phyloP scores from a whole-genome alignment of 768 basidiomycete species.

The Hirschioporus abietinus region DNA sequence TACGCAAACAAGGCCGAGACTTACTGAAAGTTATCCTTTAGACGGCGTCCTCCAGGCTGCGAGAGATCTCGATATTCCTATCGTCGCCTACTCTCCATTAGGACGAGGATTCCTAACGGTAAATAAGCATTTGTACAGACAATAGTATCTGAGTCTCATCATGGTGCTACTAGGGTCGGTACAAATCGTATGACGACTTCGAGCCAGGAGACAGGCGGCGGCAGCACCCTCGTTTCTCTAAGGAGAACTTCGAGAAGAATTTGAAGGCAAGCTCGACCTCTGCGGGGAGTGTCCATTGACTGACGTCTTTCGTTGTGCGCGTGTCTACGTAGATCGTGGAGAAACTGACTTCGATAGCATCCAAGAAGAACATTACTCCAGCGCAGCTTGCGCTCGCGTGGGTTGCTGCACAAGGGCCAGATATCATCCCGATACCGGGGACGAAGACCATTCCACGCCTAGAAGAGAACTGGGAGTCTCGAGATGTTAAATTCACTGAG shows the following conservation, averaged over 20 bases:
- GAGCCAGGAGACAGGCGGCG: conserved; percentile 27
- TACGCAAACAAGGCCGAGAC: background rate
- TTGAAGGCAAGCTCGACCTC: conserved; percentile 9
- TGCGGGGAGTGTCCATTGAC: background rate
- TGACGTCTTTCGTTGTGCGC: background rate
- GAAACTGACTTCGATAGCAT: conserved; percentile 32
- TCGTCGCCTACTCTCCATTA: conserved; percentile 58
- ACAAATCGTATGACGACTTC: conserved; percentile 1
- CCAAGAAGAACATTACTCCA: conserved; percentile 31
- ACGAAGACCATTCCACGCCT: conserved; percentile 13
- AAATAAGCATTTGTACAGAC: background rate
- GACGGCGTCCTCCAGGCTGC: conserved; percentile 25
- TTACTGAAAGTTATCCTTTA: background rate
- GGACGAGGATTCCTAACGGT: conserved; percentile 49
- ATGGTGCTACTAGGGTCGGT: conserved; percentile 26
- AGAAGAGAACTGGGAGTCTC: conserved; percentile 11
- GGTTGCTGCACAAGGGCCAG: conserved; percentile 16
- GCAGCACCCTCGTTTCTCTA: conserved; percentile 37
- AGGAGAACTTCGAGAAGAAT: conserved; percentile 26
- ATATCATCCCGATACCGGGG: conserved; percentile 23
- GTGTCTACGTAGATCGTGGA: conserved; percentile 32
- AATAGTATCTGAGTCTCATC: conserved; percentile 5
- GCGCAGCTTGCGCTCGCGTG: conserved; percentile 23
- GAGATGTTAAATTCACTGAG: conserved; percentile 6
- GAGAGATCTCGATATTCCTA: conserved; percentile 46